Evolutionary conservation across 75 land plant species (phyloP).

Genomic region (Cunninghamia lanceolata): DNA sequence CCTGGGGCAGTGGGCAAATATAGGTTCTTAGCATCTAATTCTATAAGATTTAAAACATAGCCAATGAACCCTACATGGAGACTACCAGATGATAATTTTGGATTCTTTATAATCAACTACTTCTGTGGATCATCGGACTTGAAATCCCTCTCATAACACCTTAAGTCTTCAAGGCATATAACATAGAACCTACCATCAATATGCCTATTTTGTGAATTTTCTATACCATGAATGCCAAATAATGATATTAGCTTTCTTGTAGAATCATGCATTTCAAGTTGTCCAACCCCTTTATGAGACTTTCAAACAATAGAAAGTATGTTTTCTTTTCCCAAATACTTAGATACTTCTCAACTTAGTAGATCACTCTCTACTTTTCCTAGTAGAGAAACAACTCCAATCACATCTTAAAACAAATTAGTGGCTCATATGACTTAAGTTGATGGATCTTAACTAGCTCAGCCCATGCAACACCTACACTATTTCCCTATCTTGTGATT

Average conservation of each 20-base stretch:
- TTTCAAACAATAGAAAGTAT: constrained; percentile 87
- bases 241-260: constrained; percentile 29
- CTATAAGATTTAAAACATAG: constrained; percentile 76
- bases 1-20: constrained; percentile 29
- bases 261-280: constrained; percentile 46
- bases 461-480: constrained; percentile 43
- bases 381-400: constrained; percentile 78
- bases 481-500: constrained; percentile 37
- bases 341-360: constrained; percentile 74
- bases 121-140: constrained; percentile 61
- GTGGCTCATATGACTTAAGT: constrained; percentile 9
- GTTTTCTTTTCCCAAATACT: constrained; percentile 68
- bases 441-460: constrained; percentile 23
- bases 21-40: constrained; percentile 36
- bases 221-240: constrained; percentile 65
- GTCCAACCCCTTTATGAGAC: constrained; percentile 59
- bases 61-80: constrained; percentile 56
- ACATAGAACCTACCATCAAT: constrained; percentile 55
- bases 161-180: constrained; percentile 61
- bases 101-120: constrained; percentile 39
- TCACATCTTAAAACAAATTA: constrained; percentile 45
- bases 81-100: constrained; percentile 32
- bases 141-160: constrained; percentile 52
- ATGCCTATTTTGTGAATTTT: constrained; percentile 36
- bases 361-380: constrained; percentile 65